Evolutionary conservation across 2,329 filamentous ascomycete genomes (phyloP).

Genomic region (Zymoseptoria tritici): DNA sequence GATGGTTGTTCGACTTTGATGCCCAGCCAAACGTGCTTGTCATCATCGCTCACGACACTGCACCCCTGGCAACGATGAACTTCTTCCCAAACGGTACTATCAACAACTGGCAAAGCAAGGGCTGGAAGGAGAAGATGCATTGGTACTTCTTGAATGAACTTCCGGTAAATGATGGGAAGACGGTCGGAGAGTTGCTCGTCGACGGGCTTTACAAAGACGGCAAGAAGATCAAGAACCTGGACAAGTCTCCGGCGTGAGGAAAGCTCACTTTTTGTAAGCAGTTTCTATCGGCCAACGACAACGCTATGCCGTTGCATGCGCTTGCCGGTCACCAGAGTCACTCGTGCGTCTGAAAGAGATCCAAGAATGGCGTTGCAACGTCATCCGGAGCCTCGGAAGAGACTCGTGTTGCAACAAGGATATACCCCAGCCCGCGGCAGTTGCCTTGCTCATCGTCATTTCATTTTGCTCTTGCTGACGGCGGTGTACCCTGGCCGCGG

Average conservation of each 20-base stretch:
- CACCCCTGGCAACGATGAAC: slow-evolving; percentile 10
- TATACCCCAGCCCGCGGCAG: neutral
- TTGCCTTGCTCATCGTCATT: neutral
- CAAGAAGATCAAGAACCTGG: slow-evolving; percentile 13
- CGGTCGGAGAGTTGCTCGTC: slow-evolving; percentile 5
- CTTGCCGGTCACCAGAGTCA: too few relatives aligned
- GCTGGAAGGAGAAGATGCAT: slow-evolving; percentile 17
- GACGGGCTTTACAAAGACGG: slow-evolving; percentile 18
- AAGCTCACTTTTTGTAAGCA: too few relatives aligned
- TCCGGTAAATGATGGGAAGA: slow-evolving; percentile 11
- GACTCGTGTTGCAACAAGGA: neutral
- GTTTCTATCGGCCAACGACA: too few relatives aligned
- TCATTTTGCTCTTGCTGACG: neutral
- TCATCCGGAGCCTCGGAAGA: neutral
- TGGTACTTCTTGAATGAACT: slow-evolving; percentile 21
- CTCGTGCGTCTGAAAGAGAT: too few relatives aligned
- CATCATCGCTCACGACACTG: slow-evolving; percentile 19
- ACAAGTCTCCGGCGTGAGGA: neutral
- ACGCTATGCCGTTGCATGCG: too few relatives aligned
- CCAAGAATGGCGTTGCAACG: too few relatives aligned
- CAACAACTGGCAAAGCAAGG: slow-evolving; percentile 18
- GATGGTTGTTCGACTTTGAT: slow-evolving; percentile 15
- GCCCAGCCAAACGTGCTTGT: slow-evolving; percentile 18
- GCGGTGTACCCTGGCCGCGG: neutral
- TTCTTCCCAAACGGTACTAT: slow-evolving; percentile 18